Conservation (phyloP, 2,329 filamentous ascomycete species). For the Exophiala lecanii-corni region DNA sequence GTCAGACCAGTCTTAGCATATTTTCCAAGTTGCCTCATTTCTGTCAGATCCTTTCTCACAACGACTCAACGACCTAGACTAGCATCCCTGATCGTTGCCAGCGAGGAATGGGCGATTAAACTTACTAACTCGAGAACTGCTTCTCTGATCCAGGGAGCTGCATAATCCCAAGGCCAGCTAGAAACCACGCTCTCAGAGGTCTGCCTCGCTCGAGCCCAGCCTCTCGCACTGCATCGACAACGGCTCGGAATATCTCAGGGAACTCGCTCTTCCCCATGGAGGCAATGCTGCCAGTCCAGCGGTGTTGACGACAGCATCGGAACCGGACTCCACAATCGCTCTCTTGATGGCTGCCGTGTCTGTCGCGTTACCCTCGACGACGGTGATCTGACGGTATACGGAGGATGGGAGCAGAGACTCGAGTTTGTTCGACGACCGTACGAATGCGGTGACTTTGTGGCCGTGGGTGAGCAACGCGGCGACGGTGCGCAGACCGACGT, state of each 20-base stretch:
- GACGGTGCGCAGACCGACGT: slow-evolving; percentile 36
- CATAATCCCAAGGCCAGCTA: slow-evolving; percentile 34
- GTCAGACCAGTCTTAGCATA: slow-evolving; percentile 20
- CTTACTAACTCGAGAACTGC: slow-evolving; percentile 34
- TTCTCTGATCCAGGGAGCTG: slow-evolving; percentile 33
- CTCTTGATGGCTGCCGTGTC: slow-evolving; percentile 33
- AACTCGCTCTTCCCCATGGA: slow-evolving; percentile 36
- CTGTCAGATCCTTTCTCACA: no score
- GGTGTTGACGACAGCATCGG: slow-evolving; percentile 39
- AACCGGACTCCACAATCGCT: slow-evolving; percentile 34
- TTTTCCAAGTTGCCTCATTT: no score
- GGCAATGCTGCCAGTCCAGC: slow-evolving; percentile 37
- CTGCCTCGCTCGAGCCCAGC: slow-evolving; percentile 32
- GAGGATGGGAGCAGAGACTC: slow-evolving; percentile 32
- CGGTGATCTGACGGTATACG: slow-evolving; percentile 30
- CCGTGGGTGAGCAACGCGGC: slow-evolving; percentile 32
- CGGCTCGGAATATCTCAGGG: slow-evolving; percentile 35
- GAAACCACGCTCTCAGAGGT: slow-evolving; percentile 38
- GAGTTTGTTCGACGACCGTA: slow-evolving; percentile 39
- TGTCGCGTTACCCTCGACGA: slow-evolving; percentile 38
- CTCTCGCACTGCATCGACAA: slow-evolving; percentile 31
- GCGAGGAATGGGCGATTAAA: slow-evolving; percentile 4
- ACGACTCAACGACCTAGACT: background rate
- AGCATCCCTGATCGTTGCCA: no score
- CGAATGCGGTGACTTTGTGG: slow-evolving; percentile 37